Conservation (phyloP, 2,329 filamentous ascomycete genomes). For the Xylariaceae sp. region DNA sequence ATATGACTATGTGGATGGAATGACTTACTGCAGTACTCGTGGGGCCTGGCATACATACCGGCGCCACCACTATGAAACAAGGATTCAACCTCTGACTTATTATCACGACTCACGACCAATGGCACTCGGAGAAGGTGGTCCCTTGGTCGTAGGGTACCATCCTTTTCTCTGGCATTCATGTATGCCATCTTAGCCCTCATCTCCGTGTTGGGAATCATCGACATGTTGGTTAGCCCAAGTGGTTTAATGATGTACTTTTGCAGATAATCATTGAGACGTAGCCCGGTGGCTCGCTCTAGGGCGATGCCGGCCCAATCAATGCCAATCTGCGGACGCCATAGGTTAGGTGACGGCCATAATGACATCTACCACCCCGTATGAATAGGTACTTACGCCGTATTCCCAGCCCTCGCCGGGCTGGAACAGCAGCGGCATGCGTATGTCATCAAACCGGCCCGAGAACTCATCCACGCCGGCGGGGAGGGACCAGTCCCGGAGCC, state of each 20-base stretch:
- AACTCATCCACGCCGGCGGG: constrained; percentile 62
- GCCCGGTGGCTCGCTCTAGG: constrained; percentile 48
- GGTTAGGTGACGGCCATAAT: too few species aligned
- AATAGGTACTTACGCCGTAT: constrained; percentile 54
- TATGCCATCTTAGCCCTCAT: constrained; percentile 59
- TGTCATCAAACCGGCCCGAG: constrained; percentile 53
- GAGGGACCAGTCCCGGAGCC: constrained; percentile 48
- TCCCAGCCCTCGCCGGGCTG: constrained; percentile 66
- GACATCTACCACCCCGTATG: too few species aligned
- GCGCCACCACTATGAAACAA: constrained; percentile 64
- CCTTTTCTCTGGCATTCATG: constrained; percentile 56
- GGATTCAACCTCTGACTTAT: constrained; percentile 44
- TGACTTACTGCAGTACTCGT: constrained; percentile 60
- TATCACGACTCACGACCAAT: constrained; percentile 42
- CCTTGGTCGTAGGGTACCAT: constrained; percentile 44
- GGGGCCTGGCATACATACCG: constrained; percentile 61
- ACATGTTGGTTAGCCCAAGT: constrained; percentile 51
- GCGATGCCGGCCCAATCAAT: constrained; percentile 58
- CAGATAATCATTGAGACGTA: constrained; percentile 52
- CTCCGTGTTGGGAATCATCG: constrained; percentile 57
- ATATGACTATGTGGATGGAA: neutral
- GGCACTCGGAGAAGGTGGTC: constrained; percentile 56
- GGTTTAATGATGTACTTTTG: constrained; percentile 51
- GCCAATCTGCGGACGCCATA: too few species aligned
- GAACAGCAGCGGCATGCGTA: constrained; percentile 59